Percentiles rank a stretch among this genome's conserved stretches.
Conservation (phyloP, 495 filamentous ascomycete species). For the Penicillium atrosanguineum region DNA sequence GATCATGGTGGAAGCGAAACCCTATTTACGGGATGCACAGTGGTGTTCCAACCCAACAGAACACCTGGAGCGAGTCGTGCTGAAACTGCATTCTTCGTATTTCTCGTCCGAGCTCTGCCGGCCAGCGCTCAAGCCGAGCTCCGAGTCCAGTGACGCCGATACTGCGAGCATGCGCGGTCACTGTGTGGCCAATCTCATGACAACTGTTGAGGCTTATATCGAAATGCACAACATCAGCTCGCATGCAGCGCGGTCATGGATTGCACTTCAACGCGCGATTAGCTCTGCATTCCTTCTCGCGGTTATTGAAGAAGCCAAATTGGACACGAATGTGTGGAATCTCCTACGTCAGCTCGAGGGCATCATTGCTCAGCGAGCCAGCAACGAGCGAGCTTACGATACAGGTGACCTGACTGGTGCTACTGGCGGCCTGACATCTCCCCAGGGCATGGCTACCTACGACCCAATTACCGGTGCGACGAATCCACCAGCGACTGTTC, state of each 20-base stretch:
- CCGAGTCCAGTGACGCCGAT: constrained; percentile 32
- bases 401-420: constrained; percentile 10
- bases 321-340: constrained; percentile 37
- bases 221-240: constrained; percentile 46
- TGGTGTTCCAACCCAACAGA: constrained; percentile 47
- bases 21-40: constrained; percentile 49
- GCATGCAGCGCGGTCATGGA: constrained; percentile 47
- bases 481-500: constrained; percentile 24
- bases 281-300: constrained; percentile 48
- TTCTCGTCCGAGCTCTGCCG: constrained; percentile 59
- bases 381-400: constrained; percentile 32
- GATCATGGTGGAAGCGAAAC: constrained; percentile 52
- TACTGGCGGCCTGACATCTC: constrained; percentile 18
- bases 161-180: constrained; percentile 44
- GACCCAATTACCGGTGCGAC: constrained; percentile 33
- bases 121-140: constrained; percentile 48
- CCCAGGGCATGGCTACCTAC: constrained; percentile 21
- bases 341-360: constrained; percentile 40
- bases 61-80: constrained; percentile 53
- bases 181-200: constrained; percentile 41
- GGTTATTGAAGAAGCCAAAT: constrained; percentile 44
- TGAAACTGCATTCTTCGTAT: constrained; percentile 59
- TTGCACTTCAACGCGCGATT: constrained; percentile 46
- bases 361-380: constrained; percentile 46
- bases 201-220: constrained; percentile 45